Conservation (phyloP, 2,329 filamentous ascomycete species). For the Curvularia hawaiiensis region DNA sequence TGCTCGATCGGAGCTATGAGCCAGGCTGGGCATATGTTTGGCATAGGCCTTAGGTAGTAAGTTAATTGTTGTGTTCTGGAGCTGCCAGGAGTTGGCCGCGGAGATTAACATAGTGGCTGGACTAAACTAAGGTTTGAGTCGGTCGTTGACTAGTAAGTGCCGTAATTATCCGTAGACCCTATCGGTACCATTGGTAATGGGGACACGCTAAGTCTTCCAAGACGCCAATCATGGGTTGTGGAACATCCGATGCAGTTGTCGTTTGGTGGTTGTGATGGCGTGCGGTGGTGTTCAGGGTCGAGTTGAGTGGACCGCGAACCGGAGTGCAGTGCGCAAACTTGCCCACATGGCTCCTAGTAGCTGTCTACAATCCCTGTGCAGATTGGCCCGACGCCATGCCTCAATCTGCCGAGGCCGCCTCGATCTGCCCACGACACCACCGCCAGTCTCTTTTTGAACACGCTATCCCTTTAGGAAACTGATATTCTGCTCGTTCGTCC, state of each 20-base stretch:
- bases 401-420: neutral
- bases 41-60: neutral
- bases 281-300: neutral
- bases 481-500: neutral
- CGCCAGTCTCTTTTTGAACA: conserved; percentile 1
- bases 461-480: neutral
- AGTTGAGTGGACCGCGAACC: neutral
- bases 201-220: neutral
- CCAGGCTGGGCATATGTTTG: neutral
- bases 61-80: neutral
- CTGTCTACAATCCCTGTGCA: neutral
- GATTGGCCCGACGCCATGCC: neutral
- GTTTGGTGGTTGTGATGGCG: no score
- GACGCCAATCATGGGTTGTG: neutral
- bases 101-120: neutral
- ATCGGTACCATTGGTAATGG: neutral
- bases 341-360: neutral
- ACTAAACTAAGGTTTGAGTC: neutral
- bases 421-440: neutral
- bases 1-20: neutral
- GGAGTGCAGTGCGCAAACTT: neutral
- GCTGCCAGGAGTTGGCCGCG: no score
- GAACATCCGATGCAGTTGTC: neutral
- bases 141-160: neutral
- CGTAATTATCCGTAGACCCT: neutral